These are phyloP conservation scores for Crithidia bombi DNA, from an alignment of 208 protist genomes.

Conservation along the genomic window DNA sequence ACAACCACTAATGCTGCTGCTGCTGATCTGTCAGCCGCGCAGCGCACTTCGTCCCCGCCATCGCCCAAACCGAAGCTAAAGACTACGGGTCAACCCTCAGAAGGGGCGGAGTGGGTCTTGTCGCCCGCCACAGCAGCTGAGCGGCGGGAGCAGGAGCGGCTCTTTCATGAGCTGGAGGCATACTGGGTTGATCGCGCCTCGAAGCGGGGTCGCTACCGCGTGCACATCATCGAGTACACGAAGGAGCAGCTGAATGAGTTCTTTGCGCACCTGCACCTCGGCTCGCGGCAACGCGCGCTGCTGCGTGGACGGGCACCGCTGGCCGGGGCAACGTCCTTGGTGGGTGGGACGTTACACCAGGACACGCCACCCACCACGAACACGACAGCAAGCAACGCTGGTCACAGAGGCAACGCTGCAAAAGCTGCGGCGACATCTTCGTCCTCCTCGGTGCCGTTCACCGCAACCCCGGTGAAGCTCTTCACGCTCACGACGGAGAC, in stretches of 20 bases:
- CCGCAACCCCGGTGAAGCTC: slow-evolving; percentile 75
- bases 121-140: slow-evolving; percentile 35
- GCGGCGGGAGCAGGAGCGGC: slow-evolving; percentile 50
- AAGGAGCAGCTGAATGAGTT: slow-evolving; percentile 70
- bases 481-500: slow-evolving; percentile 81
- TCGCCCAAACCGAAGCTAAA: background rate
- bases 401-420: background rate
- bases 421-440: background rate
- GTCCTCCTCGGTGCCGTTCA: background rate
- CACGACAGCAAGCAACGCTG: background rate
- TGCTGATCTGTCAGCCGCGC: background rate
- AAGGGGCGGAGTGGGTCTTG: slow-evolving; percentile 8
- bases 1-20: background rate
- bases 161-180: slow-evolving; percentile 54
- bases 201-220: slow-evolving; percentile 36
- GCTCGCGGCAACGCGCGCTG: slow-evolving; percentile 47
- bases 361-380: background rate
- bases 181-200: slow-evolving; percentile 37
- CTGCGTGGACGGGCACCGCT: slow-evolving; percentile 72
- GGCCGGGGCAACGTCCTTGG: slow-evolving; percentile 55
- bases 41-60: slow-evolving; percentile 1
- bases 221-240: slow-evolving; percentile 63
- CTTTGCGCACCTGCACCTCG: slow-evolving; percentile 64
- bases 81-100: background rate
- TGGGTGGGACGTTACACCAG: slow-evolving; percentile 77